Base-by-base conservation (phyloP, 345 rosid species). In the Gossypium bickii region DNA sequence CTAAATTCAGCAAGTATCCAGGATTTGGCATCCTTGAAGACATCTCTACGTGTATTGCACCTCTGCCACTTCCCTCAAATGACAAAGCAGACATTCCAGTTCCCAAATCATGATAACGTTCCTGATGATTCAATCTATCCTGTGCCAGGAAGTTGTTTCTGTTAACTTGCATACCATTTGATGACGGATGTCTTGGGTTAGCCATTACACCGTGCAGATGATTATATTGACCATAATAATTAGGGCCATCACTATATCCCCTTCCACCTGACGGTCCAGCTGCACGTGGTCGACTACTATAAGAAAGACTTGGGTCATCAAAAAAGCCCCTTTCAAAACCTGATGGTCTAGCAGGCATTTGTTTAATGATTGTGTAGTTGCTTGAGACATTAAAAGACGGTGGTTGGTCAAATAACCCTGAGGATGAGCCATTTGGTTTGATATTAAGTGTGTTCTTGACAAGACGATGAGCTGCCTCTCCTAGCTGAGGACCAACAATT, bases 391-490 rank as follows among this genome's bases (percentile, higher is more conserved):
- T 89, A 4, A 77, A 83, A 75, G 74, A 57, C 13, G 80, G 65
- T 0, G 78, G 85, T 58, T 84, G 96, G 73, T 87, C 98, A 43
- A 77, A 66, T 47, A 77, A 57, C 73, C 87, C 88, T 53, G 84
- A 77, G 17, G 87, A 80, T 10, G 90, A 83, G 60, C 92, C 87
- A 82, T 82, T 85, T 24, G 88, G 34, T 85, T 85, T 92, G 75
- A 90, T 82, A 80, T 92, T 96, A 61, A 96, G 98, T 0, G 95
- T 87, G 81, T 86, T 96, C 87, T 85, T 96, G 77, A 96, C 90
- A 67, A 96, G 97, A 74, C 99, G 98, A 82, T 93, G 97, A 79
- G 97, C 98, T 74, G 97, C 98, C 80, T 92, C 97, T 78, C 98
- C 98, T 78, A 96, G 82, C 41, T 77, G 13, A 60, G 82, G 87